Conservation (phyloP, 306 rosid species). For the Gillenia trifoliata region DNA sequence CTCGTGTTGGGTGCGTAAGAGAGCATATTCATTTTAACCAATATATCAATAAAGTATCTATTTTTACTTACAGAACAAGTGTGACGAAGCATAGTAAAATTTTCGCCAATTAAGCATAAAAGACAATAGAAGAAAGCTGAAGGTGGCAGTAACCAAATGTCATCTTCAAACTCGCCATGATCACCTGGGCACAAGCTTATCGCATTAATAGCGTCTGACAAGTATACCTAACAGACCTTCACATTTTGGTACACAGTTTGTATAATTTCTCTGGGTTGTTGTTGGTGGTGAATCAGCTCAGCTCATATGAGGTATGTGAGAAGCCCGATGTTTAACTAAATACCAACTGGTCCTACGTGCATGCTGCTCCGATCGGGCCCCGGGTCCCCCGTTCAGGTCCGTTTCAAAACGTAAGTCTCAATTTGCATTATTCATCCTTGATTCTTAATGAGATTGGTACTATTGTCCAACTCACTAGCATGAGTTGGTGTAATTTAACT, state of each 20-base stretch:
- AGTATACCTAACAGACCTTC: conserved; percentile 20
- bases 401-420: background rate
- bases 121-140: too few relatives aligned
- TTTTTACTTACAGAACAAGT: too few relatives aligned
- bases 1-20: background rate
- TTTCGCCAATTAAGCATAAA: too few relatives aligned
- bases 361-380: background rate
- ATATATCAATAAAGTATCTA: too few relatives aligned
- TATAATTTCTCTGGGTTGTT: background rate
- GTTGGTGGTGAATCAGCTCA: background rate
- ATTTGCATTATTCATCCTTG: background rate
- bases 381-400: background rate
- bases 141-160: too few relatives aligned
- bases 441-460: background rate
- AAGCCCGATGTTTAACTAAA: background rate
- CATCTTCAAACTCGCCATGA: too few relatives aligned
- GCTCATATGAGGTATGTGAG: conserved; percentile 5
- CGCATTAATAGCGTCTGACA: conserved; percentile 30
- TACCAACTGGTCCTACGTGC: conserved; percentile 8
- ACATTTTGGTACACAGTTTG: background rate
- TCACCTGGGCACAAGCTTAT: background rate
- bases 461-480: background rate
- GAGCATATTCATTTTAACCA: background rate
- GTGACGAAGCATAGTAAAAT: too few relatives aligned
- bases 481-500: too few relatives aligned